These are phyloP conservation scores for Pochonia chlamydosporia DNA, from an alignment of 2,329 filamentous ascomycete genomes.

Conservation along the genomic window DNA sequence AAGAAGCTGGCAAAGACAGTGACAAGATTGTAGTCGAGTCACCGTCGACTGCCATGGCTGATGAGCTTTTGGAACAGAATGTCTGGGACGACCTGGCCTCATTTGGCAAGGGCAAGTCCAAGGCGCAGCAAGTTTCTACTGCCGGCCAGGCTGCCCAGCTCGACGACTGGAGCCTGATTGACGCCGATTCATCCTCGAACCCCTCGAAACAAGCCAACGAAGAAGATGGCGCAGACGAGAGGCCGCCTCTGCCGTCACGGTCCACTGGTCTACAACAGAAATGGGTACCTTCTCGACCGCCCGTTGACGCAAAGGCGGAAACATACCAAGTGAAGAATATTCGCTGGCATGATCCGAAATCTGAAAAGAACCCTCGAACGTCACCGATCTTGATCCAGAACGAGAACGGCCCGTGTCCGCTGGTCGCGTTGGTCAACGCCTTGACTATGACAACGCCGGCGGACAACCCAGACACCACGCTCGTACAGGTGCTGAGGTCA, in stretches of 20 bases:
- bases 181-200: constrained; percentile 29
- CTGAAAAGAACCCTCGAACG: constrained; percentile 57
- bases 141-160: constrained; percentile 15
- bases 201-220: constrained; percentile 8
- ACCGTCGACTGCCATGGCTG: constrained; percentile 20
- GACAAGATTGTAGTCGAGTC: constrained; percentile 17
- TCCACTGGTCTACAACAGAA: constrained; percentile 20
- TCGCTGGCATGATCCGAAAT: constrained; percentile 67
- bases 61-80: constrained; percentile 32
- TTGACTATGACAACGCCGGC: constrained; percentile 76
- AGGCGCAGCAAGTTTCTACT: constrained; percentile 16
- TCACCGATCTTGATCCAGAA: constrained; percentile 91
- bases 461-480: constrained; percentile 54
- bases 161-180: constrained; percentile 49
- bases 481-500: constrained; percentile 71
- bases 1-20: constrained; percentile 21
- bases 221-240: constrained; percentile 13
- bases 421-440: constrained; percentile 90
- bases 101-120: constrained; percentile 36
- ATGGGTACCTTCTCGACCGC: constrained; percentile 35
- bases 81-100: constrained; percentile 44
- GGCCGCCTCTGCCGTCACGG: constrained; percentile 34
- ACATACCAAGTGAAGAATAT: constrained; percentile 93
- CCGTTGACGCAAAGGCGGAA: constrained; percentile 51
- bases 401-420: constrained; percentile 86